Conservation (phyloP, 345 rosid genomes). For the Odontarrhena argentea region DNA sequence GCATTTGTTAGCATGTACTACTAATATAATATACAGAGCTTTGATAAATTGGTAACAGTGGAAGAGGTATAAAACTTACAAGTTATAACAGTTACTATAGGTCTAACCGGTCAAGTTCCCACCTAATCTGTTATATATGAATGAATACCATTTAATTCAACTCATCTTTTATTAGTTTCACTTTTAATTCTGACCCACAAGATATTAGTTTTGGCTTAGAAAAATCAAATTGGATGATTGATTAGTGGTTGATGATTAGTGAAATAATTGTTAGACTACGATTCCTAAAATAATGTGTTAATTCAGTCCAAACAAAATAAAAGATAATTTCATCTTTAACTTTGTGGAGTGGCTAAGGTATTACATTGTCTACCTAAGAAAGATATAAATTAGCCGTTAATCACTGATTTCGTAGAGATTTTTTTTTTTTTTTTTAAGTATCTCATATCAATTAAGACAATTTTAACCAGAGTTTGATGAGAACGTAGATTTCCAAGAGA, state of each 20-base stretch:
- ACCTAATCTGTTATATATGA: constrained; percentile 4
- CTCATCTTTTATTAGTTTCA: neutral
- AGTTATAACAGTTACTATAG: constrained; percentile 3
- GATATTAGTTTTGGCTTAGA: neutral
- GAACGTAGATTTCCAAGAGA: too few species aligned
- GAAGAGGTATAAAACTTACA: neutral
- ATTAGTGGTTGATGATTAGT: neutral
- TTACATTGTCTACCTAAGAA: too few species aligned
- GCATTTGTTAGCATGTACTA: constrained; percentile 19
- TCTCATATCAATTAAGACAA: too few species aligned
- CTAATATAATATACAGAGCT: constrained; percentile 1
- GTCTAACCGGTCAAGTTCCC: constrained; percentile 31
- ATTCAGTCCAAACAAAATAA: too few species aligned
- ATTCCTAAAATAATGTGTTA: too few species aligned
- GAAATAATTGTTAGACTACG: too few species aligned
- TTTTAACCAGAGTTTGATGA: too few species aligned
- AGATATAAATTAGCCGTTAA: too few species aligned
- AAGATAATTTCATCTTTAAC: too few species aligned
- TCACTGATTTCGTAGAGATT: too few species aligned
- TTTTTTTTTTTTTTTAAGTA: too few species aligned
- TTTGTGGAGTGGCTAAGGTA: too few species aligned
- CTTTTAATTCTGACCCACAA: neutral
- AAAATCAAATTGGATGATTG: constrained; percentile 1
- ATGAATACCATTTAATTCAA: constrained; percentile 12
- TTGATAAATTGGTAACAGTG: constrained; percentile 10